Evolutionary conservation across 768 basidiomycete species (phyloP).

Genomic region (Melanogaster broomeanus): DNA sequence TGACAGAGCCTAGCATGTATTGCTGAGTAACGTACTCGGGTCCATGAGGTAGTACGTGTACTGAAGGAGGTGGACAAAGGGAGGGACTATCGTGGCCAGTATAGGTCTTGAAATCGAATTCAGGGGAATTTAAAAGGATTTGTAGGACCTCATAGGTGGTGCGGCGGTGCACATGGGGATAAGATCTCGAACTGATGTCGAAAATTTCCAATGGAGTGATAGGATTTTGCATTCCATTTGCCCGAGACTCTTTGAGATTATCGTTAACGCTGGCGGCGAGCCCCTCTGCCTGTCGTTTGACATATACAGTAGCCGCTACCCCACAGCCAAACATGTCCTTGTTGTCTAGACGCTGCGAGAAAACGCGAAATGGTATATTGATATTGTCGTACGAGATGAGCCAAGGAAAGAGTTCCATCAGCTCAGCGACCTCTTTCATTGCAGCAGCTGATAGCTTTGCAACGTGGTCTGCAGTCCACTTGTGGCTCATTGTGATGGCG

Average conservation of each 20-base stretch:
- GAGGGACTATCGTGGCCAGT: conserved; percentile 13
- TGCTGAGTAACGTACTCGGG: conserved; percentile 30
- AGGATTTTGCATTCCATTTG: conserved; percentile 21
- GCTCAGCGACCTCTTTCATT: neutral
- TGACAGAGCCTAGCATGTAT: conserved; percentile 37
- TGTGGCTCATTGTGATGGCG: conserved; percentile 42
- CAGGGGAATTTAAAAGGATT: conserved; percentile 28
- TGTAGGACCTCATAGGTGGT: conserved; percentile 27
- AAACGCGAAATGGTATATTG: conserved; percentile 36
- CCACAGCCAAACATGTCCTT: conserved; percentile 37
- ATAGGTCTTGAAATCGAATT: conserved; percentile 34
- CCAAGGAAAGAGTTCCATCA: conserved; percentile 28
- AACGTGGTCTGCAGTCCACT: conserved; percentile 28
- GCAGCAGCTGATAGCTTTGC: neutral
- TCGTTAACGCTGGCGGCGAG: conserved; percentile 13
- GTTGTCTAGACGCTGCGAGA: conserved; percentile 40
- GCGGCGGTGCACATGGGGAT: no score
- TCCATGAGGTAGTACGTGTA: no score
- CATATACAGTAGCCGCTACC: conserved; percentile 33
- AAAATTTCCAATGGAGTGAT: conserved; percentile 25
- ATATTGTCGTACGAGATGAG: conserved; percentile 40
- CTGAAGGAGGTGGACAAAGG: conserved; percentile 16
- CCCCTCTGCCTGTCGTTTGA: conserved; percentile 30
- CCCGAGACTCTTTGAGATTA: conserved; percentile 17
- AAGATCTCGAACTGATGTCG: neutral